phyloP scores from a whole-genome alignment of 345 rosid species.

The Hevea brasiliensis region DNA sequence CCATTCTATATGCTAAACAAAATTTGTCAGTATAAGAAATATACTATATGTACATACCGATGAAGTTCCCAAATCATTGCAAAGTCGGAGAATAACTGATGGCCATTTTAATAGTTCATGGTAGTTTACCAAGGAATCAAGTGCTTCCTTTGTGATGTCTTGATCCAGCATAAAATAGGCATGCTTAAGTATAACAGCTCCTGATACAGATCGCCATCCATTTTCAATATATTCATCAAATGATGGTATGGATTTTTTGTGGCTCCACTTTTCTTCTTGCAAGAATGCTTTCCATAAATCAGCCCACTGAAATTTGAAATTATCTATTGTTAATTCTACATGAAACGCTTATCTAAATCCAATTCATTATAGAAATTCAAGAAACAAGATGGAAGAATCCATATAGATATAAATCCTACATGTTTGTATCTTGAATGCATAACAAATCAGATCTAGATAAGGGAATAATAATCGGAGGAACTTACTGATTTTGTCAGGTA shows the following conservation, averaged over 20 bases:
- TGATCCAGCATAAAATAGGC: conserved; percentile 24
- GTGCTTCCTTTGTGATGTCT: conserved; percentile 12
- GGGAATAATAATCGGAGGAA: background rate
- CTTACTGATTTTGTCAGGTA: conserved; percentile 10
- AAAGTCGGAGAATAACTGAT: conserved; percentile 38
- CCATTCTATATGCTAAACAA: background rate
- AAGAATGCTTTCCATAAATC: conserved; percentile 45
- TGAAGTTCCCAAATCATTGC: conserved; percentile 47
- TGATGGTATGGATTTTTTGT: conserved; percentile 24
- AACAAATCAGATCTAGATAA: no score
- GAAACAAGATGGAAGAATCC: background rate
- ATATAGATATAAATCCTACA: no score
- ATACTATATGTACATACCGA: conserved; percentile 24
- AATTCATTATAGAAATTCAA: background rate
- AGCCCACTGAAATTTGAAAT: conserved; percentile 33
- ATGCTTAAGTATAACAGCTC: conserved; percentile 27
- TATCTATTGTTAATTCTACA: no score
- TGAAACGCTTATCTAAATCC: no score
- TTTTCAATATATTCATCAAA: conserved; percentile 44
- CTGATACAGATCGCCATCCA: conserved; percentile 41
- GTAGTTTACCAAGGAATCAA: conserved; percentile 26
- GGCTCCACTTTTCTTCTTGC: conserved; percentile 46
- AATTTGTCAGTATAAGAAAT: background rate
- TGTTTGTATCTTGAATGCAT: no score
- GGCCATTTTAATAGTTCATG: conserved; percentile 36